Conservation (phyloP, 352 stramenopile species). For the Phytopythium aichiense region DNA sequence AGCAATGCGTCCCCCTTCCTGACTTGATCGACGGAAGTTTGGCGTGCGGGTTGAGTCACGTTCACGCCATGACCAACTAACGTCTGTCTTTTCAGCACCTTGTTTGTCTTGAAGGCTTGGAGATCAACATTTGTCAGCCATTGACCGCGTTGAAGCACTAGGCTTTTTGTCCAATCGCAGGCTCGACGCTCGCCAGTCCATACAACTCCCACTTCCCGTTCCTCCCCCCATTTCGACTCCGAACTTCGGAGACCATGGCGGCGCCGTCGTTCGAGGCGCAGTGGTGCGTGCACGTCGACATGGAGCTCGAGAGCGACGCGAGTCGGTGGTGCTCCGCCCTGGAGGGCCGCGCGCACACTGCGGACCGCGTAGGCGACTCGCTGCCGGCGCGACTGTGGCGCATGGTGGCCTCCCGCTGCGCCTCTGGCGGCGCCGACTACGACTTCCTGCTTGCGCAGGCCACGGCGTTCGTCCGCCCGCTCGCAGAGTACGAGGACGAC, state of each 20-base stretch:
- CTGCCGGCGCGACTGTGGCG: not conserved
- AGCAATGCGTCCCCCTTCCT: too few relatives aligned
- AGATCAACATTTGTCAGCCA: too few relatives aligned
- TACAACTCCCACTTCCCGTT: too few relatives aligned
- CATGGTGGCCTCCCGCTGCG: not conserved
- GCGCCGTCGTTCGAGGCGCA: not conserved
- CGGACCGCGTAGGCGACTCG: not conserved
- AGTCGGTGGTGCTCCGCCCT: not conserved
- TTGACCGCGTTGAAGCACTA: too few relatives aligned
- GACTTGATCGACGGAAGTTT: too few relatives aligned
- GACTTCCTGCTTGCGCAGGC: slow-evolving; percentile 1
- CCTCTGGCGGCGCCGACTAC: not conserved
- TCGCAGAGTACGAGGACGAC: slow-evolving; percentile 2
- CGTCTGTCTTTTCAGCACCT: too few relatives aligned
- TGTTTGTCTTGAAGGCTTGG: too few relatives aligned
- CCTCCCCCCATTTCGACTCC: too few relatives aligned
- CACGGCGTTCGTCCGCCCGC: not conserved
- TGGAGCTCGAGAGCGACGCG: not conserved
- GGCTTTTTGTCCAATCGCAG: too few relatives aligned
- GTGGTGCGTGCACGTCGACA: slow-evolving; percentile 1
- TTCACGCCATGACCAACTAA: too few relatives aligned
- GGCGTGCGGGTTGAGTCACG: too few relatives aligned
- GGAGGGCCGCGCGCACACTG: not conserved
- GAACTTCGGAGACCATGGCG: not conserved
- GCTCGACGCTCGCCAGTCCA: too few relatives aligned